Percentiles rank a stretch among this genome's conserved stretches.
Conservation (phyloP, 2,329 filamentous ascomycete species). For the Sclerotinia subarctica region DNA sequence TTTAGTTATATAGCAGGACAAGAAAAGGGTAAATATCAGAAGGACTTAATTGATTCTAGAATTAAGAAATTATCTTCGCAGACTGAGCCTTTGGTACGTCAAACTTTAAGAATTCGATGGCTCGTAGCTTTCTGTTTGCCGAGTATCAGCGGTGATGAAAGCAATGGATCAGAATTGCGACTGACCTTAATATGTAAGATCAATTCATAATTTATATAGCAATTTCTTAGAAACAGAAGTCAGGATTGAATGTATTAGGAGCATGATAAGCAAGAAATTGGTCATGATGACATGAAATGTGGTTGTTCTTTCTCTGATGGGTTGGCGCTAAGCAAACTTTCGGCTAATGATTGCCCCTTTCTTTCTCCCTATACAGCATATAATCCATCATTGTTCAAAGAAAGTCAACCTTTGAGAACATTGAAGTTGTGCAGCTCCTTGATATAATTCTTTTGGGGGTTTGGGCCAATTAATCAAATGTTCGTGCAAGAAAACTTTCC, state of each 20-base stretch:
- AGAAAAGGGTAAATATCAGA: too few relatives aligned
- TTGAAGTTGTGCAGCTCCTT: neutral
- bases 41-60: too few relatives aligned
- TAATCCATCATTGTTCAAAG: neutral
- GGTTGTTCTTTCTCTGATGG: neutral
- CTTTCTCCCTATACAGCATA: neutral
- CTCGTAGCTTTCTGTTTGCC: neutral
- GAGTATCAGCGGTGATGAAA: neutral
- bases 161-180: neutral
- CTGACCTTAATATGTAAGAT: neutral
- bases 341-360: constrained; percentile 8
- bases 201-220: neutral
- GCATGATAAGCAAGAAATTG: neutral
- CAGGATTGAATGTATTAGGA: too few relatives aligned
- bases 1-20: too few relatives aligned
- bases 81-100: too few relatives aligned
- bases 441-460: fast-evolving
- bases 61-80: too few relatives aligned
- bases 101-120: too few relatives aligned
- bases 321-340: neutral
- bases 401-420: neutral
- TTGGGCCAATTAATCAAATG: neutral
- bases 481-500: neutral
- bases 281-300: neutral
- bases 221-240: neutral